These are phyloP conservation scores for Emmonsiellopsis sp. DNA, from an alignment of 2,329 filamentous ascomycete genomes.

Conservation along the genomic window DNA sequence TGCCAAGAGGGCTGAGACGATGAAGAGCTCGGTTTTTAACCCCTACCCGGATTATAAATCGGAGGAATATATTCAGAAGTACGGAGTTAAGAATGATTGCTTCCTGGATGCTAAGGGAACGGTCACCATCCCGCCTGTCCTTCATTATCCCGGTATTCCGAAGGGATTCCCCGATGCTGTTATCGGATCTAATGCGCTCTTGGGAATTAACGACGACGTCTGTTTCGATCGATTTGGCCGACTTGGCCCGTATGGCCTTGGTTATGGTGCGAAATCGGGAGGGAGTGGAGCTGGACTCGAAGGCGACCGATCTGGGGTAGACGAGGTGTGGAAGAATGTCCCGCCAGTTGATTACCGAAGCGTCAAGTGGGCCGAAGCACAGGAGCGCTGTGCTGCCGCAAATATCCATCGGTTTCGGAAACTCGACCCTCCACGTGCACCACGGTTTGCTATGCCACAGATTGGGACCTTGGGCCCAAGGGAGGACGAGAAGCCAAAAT, in stretches of 20 bases:
- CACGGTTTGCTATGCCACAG: constrained; percentile 20
- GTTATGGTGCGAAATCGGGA: constrained; percentile 69
- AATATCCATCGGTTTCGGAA: constrained; percentile 60
- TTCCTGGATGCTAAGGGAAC: constrained; percentile 63
- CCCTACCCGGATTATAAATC: constrained; percentile 60
- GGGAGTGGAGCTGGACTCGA: constrained; percentile 79
- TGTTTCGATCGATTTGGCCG: constrained; percentile 91
- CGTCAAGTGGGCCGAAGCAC: constrained; percentile 69
- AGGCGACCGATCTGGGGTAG: constrained; percentile 71
- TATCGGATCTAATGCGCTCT: constrained; percentile 74
- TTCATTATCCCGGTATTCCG: constrained; percentile 68
- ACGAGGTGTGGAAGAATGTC: constrained; percentile 63
- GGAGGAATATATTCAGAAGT: constrained; percentile 45
- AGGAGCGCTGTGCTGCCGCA: constrained; percentile 60
- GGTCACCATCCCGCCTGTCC: constrained; percentile 58
- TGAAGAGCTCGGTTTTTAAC: constrained; percentile 43
- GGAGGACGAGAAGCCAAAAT: constrained; percentile 15
- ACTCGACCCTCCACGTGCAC: constrained; percentile 24
- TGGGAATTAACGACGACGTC: constrained; percentile 71
- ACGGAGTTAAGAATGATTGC: constrained; percentile 60
- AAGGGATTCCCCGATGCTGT: constrained; percentile 75
- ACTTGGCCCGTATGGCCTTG: constrained; percentile 79
- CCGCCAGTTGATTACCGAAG: constrained; percentile 67
- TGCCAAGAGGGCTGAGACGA: not conserved
- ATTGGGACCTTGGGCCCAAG: constrained; percentile 10